phyloP scores from a whole-genome alignment of 1,139 yeast genomes.

The Meyerozyma elateridarum region DNA sequence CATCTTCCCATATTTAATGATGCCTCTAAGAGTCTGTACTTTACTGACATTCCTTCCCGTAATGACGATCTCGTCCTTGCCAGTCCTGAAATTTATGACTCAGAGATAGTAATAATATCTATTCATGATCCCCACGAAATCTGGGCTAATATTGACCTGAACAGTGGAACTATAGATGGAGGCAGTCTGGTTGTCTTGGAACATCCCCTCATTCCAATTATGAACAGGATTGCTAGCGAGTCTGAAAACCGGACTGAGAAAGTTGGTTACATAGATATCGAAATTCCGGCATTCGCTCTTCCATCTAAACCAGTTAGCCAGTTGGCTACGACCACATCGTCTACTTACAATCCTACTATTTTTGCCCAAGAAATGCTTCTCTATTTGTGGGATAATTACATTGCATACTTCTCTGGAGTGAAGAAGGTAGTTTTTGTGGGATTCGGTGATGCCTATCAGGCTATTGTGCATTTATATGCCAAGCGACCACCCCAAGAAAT shows the following conservation, averaged over 20 bases:
- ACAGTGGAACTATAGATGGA: conserved; percentile 73
- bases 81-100: conserved; percentile 64
- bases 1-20: conserved; percentile 56
- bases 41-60: conserved; percentile 44
- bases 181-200: conserved; percentile 61
- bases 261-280: conserved; percentile 80
- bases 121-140: conserved; percentile 92
- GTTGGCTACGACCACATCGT: conserved; percentile 13
- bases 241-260: conserved; percentile 39
- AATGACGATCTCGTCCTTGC: conserved; percentile 71
- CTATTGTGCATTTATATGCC: conserved; percentile 82
- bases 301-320: conserved; percentile 17
- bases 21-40: conserved; percentile 23
- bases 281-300: conserved; percentile 53
- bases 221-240: conserved; percentile 29
- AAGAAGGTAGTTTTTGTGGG: conserved; percentile 78
- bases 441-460: conserved; percentile 84
- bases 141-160: conserved; percentile 84
- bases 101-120: conserved; percentile 59
- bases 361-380: conserved; percentile 74
- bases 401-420: conserved; percentile 65
- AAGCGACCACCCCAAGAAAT: conserved; percentile 62
- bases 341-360: conserved; percentile 53
- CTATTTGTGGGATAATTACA: conserved; percentile 87
- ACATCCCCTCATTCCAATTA: conserved; percentile 38